These are phyloP conservation scores for Yamadazyma oceani DNA, from an alignment of 1,139 yeast species.

Conservation along the genomic window DNA sequence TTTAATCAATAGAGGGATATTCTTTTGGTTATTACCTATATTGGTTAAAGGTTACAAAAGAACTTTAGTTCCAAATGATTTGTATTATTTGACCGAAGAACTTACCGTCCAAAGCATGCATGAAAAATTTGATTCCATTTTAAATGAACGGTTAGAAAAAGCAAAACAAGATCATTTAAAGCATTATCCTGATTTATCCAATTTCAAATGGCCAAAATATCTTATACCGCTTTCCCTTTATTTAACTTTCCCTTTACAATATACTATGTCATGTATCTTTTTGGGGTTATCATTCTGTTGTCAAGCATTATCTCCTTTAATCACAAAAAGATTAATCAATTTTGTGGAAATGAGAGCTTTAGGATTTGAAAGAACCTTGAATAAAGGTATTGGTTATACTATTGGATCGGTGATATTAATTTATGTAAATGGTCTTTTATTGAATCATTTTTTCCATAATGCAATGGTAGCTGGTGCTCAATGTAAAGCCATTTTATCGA, in stretches of 20 bases:
- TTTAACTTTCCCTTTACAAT: conserved; percentile 40
- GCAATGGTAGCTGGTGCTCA: conserved; percentile 53
- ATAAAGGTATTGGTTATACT: conserved; percentile 43
- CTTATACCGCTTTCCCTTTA: conserved; percentile 38
- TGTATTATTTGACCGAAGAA: conserved; percentile 39
- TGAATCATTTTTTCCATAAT: conserved; percentile 45
- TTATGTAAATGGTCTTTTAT: conserved; percentile 40
- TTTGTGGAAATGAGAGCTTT: conserved; percentile 38
- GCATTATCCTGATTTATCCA: conserved; percentile 22
- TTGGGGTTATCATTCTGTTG: conserved; percentile 39
- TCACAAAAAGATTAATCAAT: conserved; percentile 40
- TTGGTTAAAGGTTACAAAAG: conserved; percentile 43
- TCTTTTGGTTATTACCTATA: conserved; percentile 45
- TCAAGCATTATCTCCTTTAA: conserved; percentile 43
- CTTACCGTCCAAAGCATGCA: conserved; percentile 45
- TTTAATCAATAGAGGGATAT: conserved; percentile 28
- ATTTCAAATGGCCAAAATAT: conserved; percentile 37
- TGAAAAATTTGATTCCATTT: conserved; percentile 25
- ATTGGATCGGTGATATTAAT: conserved; percentile 41
- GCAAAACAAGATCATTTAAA: conserved; percentile 25
- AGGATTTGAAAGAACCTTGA: conserved; percentile 34
- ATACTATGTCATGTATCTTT: conserved; percentile 32
- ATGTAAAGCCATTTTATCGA: conserved; percentile 41
- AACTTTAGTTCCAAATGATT: conserved; percentile 41
- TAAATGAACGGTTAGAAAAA: conserved; percentile 24